Evolutionary conservation across 441 rosid species (phyloP), one percentile per base, ranked within the genome.

Genomic region (Viola pubescens): DNA sequence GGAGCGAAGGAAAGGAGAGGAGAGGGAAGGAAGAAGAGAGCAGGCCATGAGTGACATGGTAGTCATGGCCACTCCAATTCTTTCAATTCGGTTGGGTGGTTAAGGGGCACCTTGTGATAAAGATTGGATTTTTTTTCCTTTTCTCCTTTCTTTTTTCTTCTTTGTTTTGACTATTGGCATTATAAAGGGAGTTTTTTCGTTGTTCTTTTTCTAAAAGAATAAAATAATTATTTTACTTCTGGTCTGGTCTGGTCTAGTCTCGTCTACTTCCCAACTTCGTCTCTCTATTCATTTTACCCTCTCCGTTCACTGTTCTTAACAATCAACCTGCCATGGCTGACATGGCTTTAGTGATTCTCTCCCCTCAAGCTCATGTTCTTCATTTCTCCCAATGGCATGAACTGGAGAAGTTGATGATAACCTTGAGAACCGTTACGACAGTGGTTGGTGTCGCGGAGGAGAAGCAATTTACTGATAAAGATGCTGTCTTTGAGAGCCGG

Each of bases 21-120:
- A 51, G 60, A 63, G 54, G 26, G 59, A 45, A 65, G 56, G 59
- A 44, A 66, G 59, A 37, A 61, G 54, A 37, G 64, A 50, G 48
- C 54, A 52, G 66, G 72, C 74, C 73, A 62, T 54, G 9, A 37
- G 42, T 55, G 73, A 45, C 76, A 61, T 56, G 74, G 76, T 75
- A 68, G 59, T 6, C 48, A 52, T 52, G 11, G 41, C 39, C 63
- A 42, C 53, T 66, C 9, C 12, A 7, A 11, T 12, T 13, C 5
- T 8, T 0, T 34, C 34, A 9, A 4, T 0, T 53, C 19, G 13
- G 52, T 48, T 54, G 39, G 54, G 42, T 51, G 52, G 64, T 46
- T 34, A 45, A 37, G 50, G 11, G 54, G 26, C 26, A 26, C 4
- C 5, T 16, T 9, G 37, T 51, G 11, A 14, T 8, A 9, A 10